Evolutionary conservation across 2,329 filamentous ascomycete genomes (phyloP).

Genomic region (Allantophomopsis cytisporea): DNA sequence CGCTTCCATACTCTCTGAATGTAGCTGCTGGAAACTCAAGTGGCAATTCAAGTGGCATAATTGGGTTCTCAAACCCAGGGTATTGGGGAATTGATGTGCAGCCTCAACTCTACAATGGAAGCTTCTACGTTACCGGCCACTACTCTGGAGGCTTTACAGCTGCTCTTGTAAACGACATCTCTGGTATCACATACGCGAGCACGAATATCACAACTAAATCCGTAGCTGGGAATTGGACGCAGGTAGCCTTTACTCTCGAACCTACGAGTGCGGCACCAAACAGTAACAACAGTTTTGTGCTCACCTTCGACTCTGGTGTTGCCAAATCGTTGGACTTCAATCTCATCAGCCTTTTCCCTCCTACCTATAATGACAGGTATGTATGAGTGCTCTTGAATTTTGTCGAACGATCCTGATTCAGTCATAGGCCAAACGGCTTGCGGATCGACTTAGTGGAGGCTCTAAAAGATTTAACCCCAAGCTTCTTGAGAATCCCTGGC

Average conservation of each 20-base stretch:
- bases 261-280: slow-evolving; percentile 8
- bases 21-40: slow-evolving; percentile 17
- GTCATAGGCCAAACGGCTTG: slow-evolving; percentile 33
- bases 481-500: slow-evolving; percentile 51
- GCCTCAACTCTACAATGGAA: slow-evolving; percentile 13
- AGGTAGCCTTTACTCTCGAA: slow-evolving; percentile 8
- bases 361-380: slow-evolving; percentile 38
- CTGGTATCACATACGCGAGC: slow-evolving; percentile 8
- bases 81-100: slow-evolving; percentile 37
- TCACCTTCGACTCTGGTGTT: slow-evolving; percentile 34
- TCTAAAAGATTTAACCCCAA: slow-evolving; percentile 35
- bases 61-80: slow-evolving; percentile 37
- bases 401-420: background rate
- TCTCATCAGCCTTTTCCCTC: slow-evolving; percentile 44
- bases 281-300: slow-evolving; percentile 38
- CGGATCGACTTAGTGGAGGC: slow-evolving; percentile 38
- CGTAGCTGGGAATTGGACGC: slow-evolving; percentile 8
- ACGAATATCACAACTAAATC: slow-evolving; percentile 6
- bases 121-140: slow-evolving; percentile 12
- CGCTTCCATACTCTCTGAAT: slow-evolving; percentile 12
- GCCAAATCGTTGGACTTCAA: slow-evolving; percentile 35
- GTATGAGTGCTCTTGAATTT: slow-evolving; percentile 7
- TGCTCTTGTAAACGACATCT: slow-evolving; percentile 12
- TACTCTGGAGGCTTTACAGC: slow-evolving; percentile 14
- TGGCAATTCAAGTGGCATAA: slow-evolving; percentile 16